Conservation (phyloP, 2,329 filamentous ascomycete genomes). For the Diaporthe ampelina region DNA sequence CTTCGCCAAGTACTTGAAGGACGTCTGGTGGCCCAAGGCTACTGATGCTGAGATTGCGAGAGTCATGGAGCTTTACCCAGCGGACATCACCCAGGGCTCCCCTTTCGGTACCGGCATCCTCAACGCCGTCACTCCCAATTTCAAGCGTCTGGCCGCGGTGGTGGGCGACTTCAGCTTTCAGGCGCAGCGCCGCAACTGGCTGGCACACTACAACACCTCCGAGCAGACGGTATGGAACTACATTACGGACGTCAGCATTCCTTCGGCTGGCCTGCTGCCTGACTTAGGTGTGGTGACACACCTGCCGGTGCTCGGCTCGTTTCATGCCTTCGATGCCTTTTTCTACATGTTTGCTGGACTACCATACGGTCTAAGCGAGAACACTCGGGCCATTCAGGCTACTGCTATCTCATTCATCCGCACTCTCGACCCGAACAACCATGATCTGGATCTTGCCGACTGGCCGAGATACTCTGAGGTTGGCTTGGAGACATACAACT, state of each 20-base stretch:
- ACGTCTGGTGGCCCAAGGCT: constrained; percentile 9
- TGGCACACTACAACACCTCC: constrained; percentile 2
- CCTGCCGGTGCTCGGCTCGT: constrained; percentile 8
- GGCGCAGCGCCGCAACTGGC: constrained; percentile 1
- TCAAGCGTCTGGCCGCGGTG: constrained; percentile 3
- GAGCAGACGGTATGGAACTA: constrained; percentile 17
- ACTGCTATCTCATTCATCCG: neutral
- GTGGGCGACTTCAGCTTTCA: constrained; percentile 26
- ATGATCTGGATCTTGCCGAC: neutral
- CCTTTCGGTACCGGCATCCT: constrained; percentile 5
- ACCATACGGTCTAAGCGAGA: neutral
- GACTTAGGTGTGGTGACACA: neutral
- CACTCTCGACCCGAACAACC: neutral
- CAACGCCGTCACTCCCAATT: constrained; percentile 15
- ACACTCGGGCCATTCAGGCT: neutral
- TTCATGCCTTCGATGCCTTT: constrained; percentile 1
- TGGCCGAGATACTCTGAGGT: constrained; percentile 12
- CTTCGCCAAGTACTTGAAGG: constrained; percentile 16
- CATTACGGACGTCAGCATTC: constrained; percentile 2
- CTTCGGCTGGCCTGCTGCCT: constrained; percentile 3
- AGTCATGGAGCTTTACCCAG: constrained; percentile 5
- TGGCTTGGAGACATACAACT: constrained; percentile 8
- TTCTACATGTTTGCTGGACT: constrained; percentile 9
- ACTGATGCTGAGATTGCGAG: neutral
- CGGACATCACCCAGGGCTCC: neutral